Percentiles rank a stretch among this genome's conserved stretches.
phyloP scores from a whole-genome alignment of 2,329 filamentous ascomycete genomes.

The Clarireedia homoeocarpa region DNA sequence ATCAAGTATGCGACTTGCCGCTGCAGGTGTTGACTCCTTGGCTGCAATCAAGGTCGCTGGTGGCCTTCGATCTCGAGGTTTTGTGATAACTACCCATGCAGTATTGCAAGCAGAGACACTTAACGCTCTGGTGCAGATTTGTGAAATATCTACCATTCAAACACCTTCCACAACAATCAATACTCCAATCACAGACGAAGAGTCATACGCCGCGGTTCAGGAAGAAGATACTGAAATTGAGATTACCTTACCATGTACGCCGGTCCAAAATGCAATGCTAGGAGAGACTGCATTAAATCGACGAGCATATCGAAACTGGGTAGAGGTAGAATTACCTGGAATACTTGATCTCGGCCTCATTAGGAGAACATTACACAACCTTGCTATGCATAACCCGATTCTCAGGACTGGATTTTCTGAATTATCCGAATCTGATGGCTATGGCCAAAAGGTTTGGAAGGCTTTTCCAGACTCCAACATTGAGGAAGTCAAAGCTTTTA shows the following conservation, averaged over 20 bases:
- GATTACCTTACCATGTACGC: constrained; percentile 52
- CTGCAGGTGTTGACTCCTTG: constrained; percentile 59
- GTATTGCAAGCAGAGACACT: constrained; percentile 52
- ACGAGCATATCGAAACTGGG: constrained; percentile 68
- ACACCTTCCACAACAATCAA: background rate
- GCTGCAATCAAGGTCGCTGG: constrained; percentile 57
- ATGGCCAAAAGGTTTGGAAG: constrained; percentile 59
- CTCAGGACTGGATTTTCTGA: constrained; percentile 66
- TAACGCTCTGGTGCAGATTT: constrained; percentile 29
- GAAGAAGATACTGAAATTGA: constrained; percentile 36
- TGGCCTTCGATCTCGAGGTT: constrained; percentile 48
- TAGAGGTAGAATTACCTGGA: constrained; percentile 47
- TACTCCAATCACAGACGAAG: background rate
- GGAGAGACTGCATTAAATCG: constrained; percentile 56
- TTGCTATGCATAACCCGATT: constrained; percentile 53
- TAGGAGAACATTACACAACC: constrained; percentile 37
- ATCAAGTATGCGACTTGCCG: constrained; percentile 36
- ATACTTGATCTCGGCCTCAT: constrained; percentile 34
- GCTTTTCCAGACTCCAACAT: constrained; percentile 33
- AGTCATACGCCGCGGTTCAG: constrained; percentile 10
- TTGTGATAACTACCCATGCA: constrained; percentile 48
- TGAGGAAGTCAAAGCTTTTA: constrained; percentile 32
- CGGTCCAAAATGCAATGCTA: constrained; percentile 74
- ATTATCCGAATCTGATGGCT: constrained; percentile 37
- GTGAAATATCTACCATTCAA: constrained; percentile 20